These are phyloP conservation scores for Pleurotus giganteus DNA, from an alignment of 768 basidiomycete genomes.

Conservation along the genomic window DNA sequence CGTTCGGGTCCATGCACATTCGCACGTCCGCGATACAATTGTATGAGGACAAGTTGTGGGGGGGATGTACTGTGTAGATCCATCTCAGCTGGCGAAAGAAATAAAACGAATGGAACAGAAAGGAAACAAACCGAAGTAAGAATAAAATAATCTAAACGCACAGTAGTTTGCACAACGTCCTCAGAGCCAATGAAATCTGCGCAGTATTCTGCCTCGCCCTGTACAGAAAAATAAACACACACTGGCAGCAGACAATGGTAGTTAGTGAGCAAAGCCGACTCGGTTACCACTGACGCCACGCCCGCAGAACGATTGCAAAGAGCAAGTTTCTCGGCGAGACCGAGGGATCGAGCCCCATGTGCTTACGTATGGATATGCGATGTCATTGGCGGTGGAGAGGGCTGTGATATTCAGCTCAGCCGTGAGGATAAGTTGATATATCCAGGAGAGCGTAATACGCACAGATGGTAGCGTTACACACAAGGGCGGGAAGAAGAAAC, in stretches of 20 bases:
- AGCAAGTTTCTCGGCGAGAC: background rate
- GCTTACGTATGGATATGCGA: background rate
- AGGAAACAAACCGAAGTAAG: no score
- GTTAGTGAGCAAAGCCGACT: background rate
- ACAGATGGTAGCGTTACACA: background rate
- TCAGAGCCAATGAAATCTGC: background rate
- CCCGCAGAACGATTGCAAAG: background rate
- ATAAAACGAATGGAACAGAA: no score
- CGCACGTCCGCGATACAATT: slow-evolving; percentile 66
- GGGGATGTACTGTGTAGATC: background rate
- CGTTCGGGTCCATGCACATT: slow-evolving; percentile 57
- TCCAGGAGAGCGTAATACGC: background rate
- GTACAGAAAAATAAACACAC: background rate
- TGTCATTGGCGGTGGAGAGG: background rate
- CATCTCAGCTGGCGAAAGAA: background rate
- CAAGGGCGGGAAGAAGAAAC: background rate
- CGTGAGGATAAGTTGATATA: background rate
- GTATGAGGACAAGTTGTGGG: slow-evolving; percentile 58
- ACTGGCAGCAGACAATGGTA: background rate
- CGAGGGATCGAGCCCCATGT: background rate
- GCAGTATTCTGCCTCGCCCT: background rate
- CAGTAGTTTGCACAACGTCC: background rate
- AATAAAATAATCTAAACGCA: background rate
- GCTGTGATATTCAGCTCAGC: background rate
- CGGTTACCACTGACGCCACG: background rate